Evolutionary conservation across 352 stramenopile genomes (phyloP).

Genomic region (Blastocystis hominis): DNA sequence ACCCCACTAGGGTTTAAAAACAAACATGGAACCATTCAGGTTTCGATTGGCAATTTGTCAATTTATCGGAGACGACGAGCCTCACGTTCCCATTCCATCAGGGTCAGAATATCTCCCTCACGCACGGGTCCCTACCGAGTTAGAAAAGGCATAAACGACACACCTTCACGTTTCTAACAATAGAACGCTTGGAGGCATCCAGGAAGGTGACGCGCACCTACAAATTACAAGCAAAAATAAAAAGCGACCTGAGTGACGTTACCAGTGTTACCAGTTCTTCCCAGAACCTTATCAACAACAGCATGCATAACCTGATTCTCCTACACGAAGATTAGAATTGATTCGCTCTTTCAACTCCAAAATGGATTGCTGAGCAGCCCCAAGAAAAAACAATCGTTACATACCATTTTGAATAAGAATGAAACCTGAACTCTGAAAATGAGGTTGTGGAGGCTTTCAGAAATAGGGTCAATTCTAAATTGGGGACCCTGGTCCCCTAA

Average conservation of each 20-base stretch:
- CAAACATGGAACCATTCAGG: constrained; percentile 39
- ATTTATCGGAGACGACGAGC: constrained; percentile 91
- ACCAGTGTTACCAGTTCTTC: constrained; percentile 97
- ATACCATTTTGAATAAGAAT: constrained; percentile 54
- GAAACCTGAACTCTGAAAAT: constrained; percentile 55
- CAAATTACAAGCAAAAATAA: neutral
- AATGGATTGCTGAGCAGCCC: neutral
- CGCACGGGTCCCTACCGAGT: constrained; percentile 30
- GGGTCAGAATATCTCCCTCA: constrained; percentile 90
- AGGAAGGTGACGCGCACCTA: constrained; percentile 93
- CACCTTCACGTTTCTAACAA: constrained; percentile 99
- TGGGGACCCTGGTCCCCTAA: neutral
- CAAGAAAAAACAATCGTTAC: neutral
- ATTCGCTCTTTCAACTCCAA: neutral
- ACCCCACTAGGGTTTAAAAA: neutral
- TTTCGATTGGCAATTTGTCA: neutral
- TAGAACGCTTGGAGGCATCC: constrained; percentile 92
- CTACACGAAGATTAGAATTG: constrained; percentile 44
- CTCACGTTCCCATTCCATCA: constrained; percentile 99
- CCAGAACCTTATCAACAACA: constrained; percentile 95
- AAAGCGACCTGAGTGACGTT: constrained; percentile 88
- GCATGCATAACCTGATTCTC: constrained; percentile 81
- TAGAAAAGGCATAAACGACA: constrained; percentile 76
- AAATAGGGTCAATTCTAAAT: neutral
- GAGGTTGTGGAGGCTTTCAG: constrained; percentile 9